A percentile compares a stretch with the other conserved stretches of the same genome.
These are phyloP conservation scores for Plasmodium ovale DNA, from an alignment of 169 alveolate species.

Conservation along the genomic window DNA sequence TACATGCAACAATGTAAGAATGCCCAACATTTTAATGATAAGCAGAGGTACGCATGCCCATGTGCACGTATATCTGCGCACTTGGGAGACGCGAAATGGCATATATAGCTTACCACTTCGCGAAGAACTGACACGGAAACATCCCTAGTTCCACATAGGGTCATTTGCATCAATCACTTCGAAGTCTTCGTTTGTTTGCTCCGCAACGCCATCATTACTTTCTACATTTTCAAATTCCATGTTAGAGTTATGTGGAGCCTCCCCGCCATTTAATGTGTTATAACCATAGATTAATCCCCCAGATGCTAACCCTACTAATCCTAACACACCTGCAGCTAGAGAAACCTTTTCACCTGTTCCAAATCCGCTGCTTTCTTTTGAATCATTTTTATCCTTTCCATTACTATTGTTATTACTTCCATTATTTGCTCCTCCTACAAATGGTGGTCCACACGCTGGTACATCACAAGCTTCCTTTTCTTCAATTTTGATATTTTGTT, in stretches of 20 bases:
- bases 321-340: slow-evolving; percentile 63
- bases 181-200: slow-evolving; percentile 53
- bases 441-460: slow-evolving; percentile 28
- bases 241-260: slow-evolving; percentile 55
- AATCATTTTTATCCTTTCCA: neutral
- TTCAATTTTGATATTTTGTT: slow-evolving; percentile 52
- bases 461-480: slow-evolving; percentile 44
- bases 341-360: slow-evolving; percentile 73
- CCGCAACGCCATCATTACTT: slow-evolving; percentile 12
- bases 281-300: slow-evolving; percentile 69
- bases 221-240: slow-evolving; percentile 75
- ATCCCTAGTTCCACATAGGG: slow-evolving; percentile 57
- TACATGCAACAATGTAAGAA: no score
- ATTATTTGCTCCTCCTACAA: neutral
- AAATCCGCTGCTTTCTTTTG: slow-evolving; percentile 8
- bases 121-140: neutral
- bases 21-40: no score
- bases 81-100: no score
- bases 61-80: no score
- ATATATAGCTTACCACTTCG: no score
- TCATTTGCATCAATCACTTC: slow-evolving; percentile 72
- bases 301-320: slow-evolving; percentile 38
- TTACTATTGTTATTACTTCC: neutral
- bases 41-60: no score
- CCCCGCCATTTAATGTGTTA: slow-evolving; percentile 61